Evolutionary conservation across 2,329 filamentous ascomycete genomes (phyloP).

Genomic region (Sclerotinia nivalis): DNA sequence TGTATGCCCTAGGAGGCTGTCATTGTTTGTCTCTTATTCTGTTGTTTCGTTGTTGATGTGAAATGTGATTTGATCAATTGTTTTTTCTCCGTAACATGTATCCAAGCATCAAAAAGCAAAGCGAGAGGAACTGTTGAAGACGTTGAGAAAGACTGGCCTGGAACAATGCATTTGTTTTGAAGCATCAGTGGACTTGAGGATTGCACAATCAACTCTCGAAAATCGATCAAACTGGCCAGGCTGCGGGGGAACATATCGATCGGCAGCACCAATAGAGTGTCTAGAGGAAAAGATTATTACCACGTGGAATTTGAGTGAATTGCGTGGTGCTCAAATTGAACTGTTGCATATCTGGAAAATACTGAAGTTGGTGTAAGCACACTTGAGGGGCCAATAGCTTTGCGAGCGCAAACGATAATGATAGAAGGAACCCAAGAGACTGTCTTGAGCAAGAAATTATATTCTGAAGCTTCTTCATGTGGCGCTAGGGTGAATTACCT

Average conservation of each 20-base stretch:
- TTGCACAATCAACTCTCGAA: neutral
- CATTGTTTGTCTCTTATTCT: neutral
- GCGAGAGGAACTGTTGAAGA: neutral
- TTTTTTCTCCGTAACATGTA: neutral
- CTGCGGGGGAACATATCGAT: neutral
- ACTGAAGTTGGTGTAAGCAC: neutral
- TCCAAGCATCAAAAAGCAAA: neutral
- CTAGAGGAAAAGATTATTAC: no score
- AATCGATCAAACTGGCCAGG: neutral
- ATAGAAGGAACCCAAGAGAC: neutral
- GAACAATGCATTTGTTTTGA: no score
- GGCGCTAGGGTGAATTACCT: neutral
- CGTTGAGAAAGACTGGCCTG: neutral
- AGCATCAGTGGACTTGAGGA: neutral
- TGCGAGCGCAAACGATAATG: neutral
- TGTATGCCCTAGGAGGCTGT: neutral
- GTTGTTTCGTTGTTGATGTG: neutral
- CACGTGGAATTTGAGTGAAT: neutral
- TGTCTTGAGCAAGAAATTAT: neutral
- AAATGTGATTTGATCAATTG: neutral
- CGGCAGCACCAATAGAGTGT: neutral
- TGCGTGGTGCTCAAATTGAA: neutral
- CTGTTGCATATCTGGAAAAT: neutral
- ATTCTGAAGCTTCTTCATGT: neutral
- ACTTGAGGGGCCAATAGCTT: neutral